Evolutionary conservation across 371 early-diverging fungal genomes (phyloP).

Genomic region (Mortierella sp.): DNA sequence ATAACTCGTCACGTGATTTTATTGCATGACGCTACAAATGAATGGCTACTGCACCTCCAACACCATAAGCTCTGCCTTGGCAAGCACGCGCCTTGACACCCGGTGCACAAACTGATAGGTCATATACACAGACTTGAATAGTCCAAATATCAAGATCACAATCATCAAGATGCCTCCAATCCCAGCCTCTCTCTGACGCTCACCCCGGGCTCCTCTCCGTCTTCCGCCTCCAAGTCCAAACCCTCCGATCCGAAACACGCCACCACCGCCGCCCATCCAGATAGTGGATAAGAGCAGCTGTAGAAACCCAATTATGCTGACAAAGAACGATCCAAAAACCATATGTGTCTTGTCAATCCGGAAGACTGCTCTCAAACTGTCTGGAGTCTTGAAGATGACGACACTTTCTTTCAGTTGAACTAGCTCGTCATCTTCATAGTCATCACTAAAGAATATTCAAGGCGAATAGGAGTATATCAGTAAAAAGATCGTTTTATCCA

Average conservation of each 20-base stretch:
- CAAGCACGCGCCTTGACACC: constrained; percentile 36
- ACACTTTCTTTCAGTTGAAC: constrained; percentile 22
- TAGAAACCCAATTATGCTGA: constrained; percentile 58
- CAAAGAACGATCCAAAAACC: constrained; percentile 56
- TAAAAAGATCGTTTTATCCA: background rate
- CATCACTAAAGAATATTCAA: constrained; percentile 18
- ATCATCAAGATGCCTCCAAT: constrained; percentile 38
- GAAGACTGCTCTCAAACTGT: constrained; percentile 53
- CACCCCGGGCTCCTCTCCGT: constrained; percentile 43
- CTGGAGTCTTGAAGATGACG: constrained; percentile 45
- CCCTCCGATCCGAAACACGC: constrained; percentile 44
- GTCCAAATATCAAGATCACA: constrained; percentile 43
- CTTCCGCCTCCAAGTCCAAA: constrained; percentile 53
- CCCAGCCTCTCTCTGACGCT: constrained; percentile 44
- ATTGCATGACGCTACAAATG: too few relatives aligned
- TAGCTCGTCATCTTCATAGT: constrained; percentile 27
- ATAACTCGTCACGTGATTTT: background rate
- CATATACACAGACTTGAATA: constrained; percentile 52
- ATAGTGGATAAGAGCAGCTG: constrained; percentile 50
- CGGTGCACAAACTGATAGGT: constrained; percentile 48
- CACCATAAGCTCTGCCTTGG: constrained; percentile 51
- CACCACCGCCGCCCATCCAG: constrained; percentile 56
- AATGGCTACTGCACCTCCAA: constrained; percentile 35
- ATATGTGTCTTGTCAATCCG: constrained; percentile 56
- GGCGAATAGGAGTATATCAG: background rate